Base-by-base conservation (phyloP, 1,139 yeast species). In the Blastobotrys aristatus region DNA sequence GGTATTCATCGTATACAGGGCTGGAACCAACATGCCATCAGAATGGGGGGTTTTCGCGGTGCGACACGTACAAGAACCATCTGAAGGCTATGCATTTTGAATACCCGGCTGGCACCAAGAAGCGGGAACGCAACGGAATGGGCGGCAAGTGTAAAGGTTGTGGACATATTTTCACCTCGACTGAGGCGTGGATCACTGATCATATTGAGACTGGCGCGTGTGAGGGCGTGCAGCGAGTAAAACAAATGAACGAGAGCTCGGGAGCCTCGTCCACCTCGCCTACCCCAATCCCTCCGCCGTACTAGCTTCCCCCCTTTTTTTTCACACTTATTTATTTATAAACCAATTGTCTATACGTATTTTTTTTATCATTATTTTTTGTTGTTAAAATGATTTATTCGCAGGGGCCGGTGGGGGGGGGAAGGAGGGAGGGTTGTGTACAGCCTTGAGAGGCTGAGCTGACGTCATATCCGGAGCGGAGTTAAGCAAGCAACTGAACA, bases 51-150 rank as follows among this genome's bases (percentile, higher is more conserved):
- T 89, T 89, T 59, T 79, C 89, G 17, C 75, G 97, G 42, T 85
- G 96, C 63, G 97, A 89, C 65, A 89, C 97, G 5, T 89, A 80
- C 69, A 89, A 89, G 62, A 89, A 88, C 66, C 97, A 89, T 66
- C 72, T 89, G 53, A 86, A 85, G 64, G 95, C 96, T 3, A 75
- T 89, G 54, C 97, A 89, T 64, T 89, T 89, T 65, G 85, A 80
- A 59, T 89, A 89, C 65, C 97, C 97, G 2, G 76, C 76, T 40
- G 96, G 95, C 4, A 88, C 96, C 6, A 80, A 82, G 60, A 88
- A 88, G 67, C 82, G 79, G 55, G 85, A 86, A 59, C 74, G 97
- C 55, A 68, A 69, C 17, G 75, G 77, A 46, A 85, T 83, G 40
- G 64, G 73, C 20, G 97, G 97, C 5, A 71, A 71, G 50, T 89